Evolutionary conservation across 2,329 filamentous ascomycete genomes (phyloP).

Genomic region (Verticillium zaregamsianum): DNA sequence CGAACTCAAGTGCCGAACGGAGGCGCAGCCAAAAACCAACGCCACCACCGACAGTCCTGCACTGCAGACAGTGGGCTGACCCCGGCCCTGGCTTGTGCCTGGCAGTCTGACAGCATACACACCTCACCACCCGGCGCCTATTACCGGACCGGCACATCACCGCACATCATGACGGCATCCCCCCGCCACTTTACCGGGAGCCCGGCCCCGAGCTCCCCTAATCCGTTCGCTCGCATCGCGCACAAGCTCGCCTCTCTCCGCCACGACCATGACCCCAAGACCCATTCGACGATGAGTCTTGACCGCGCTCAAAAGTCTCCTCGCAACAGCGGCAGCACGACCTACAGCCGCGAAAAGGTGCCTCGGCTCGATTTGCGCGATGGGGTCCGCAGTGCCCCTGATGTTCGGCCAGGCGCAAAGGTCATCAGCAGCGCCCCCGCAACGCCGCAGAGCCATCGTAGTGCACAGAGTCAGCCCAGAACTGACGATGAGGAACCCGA

Average conservation of each 20-base stretch:
- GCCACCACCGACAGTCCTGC: too few species aligned
- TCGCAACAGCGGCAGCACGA: constrained; percentile 16
- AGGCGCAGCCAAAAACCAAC: too few species aligned
- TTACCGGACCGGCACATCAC: not conserved
- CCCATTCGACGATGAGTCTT: not conserved
- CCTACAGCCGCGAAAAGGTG: constrained; percentile 29
- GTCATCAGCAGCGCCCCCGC: not conserved
- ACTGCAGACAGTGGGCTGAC: too few species aligned
- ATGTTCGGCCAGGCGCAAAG: not conserved
- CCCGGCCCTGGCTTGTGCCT: not conserved
- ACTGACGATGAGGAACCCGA: constrained; percentile 2
- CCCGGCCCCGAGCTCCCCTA: not conserved
- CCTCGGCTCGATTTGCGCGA: constrained; percentile 12
- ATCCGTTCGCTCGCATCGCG: constrained; percentile 15
- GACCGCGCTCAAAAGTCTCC: constrained; percentile 1
- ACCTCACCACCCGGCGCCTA: not conserved
- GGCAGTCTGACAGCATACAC: not conserved
- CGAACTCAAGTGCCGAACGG: too few species aligned
- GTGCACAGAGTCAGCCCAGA: not conserved
- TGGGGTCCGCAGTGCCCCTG: not conserved
- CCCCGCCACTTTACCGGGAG: not conserved
- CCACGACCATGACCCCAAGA: not conserved
- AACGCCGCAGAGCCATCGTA: not conserved
- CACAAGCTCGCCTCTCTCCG: constrained; percentile 9
- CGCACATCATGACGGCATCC: not conserved